Percentiles rank a stretch among this genome's conserved stretches.
phyloP scores from a whole-genome alignment of 371 early-diverging fungal genomes.

The Apophysomyces trapeziformis region DNA sequence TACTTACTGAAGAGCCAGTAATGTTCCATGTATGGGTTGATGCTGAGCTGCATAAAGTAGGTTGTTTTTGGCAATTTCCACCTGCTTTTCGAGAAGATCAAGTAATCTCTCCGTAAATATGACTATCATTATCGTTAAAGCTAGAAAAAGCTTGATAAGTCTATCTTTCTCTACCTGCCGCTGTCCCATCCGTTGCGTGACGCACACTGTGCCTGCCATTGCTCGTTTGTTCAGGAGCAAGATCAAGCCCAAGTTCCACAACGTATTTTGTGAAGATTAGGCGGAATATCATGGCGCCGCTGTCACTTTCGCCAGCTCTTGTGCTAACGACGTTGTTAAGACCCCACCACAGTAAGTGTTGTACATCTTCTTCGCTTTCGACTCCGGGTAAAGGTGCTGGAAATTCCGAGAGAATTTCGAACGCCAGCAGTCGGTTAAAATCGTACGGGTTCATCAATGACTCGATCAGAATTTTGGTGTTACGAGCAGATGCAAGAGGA shows the following conservation, averaged over 20 bases:
- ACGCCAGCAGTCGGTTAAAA: slow-evolving; percentile 67
- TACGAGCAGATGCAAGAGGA: slow-evolving; percentile 49
- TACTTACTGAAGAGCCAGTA: slow-evolving; percentile 68
- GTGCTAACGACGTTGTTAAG: slow-evolving; percentile 67
- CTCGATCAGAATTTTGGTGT: slow-evolving; percentile 58
- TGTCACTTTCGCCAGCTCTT: slow-evolving; percentile 81
- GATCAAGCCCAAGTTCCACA: slow-evolving; percentile 50
- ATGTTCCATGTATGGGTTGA: slow-evolving; percentile 76
- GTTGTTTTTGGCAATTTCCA: slow-evolving; percentile 60
- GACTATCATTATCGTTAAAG: slow-evolving; percentile 5
- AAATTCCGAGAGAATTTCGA: slow-evolving; percentile 65
- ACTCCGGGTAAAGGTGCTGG: slow-evolving; percentile 64
- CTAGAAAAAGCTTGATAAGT: not conserved
- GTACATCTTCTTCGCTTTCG: slow-evolving; percentile 43
- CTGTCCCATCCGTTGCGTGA: slow-evolving; percentile 4
- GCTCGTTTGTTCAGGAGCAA: slow-evolving; percentile 44
- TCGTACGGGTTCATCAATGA: slow-evolving; percentile 73
- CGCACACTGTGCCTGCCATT: slow-evolving; percentile 18
- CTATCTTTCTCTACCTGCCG: slow-evolving; percentile 12
- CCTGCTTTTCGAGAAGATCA: slow-evolving; percentile 54
- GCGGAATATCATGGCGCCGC: slow-evolving; percentile 80
- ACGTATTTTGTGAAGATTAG: slow-evolving; percentile 83
- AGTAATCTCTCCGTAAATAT: slow-evolving; percentile 58
- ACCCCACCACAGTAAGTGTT: slow-evolving; percentile 68
- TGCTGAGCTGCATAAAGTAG: slow-evolving; percentile 72